Conservation (phyloP, 2,329 filamentous ascomycete genomes). For the Trichoderma sp. region DNA sequence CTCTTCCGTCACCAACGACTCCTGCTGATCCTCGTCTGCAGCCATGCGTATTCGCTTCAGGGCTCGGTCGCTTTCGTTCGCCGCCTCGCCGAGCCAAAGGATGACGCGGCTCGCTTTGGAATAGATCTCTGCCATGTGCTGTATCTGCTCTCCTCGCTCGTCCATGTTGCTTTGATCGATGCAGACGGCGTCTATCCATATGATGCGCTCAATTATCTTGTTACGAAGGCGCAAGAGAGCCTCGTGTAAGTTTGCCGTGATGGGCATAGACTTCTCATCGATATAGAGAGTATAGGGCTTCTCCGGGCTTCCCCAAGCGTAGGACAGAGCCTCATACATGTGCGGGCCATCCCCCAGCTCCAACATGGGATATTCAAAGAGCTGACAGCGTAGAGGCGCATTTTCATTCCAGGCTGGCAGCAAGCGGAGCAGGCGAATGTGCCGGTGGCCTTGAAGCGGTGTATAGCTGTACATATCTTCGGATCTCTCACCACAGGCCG, state of each 20-base stretch:
- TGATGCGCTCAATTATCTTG: constrained; percentile 10
- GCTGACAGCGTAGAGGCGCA: constrained; percentile 8
- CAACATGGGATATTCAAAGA: constrained; percentile 14
- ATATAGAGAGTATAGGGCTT: background rate
- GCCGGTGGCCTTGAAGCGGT: background rate
- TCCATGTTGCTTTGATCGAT: constrained; percentile 17
- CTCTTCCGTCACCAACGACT: too few relatives aligned
- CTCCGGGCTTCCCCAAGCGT: constrained; percentile 15
- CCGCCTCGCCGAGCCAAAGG: constrained; percentile 20
- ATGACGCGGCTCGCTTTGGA: constrained; percentile 24
- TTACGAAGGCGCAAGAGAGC: constrained; percentile 9
- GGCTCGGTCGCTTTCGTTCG: constrained; percentile 1
- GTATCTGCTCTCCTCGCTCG: constrained; percentile 20
- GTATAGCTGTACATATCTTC: background rate
- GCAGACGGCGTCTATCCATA: constrained; percentile 28
- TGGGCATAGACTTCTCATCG: background rate
- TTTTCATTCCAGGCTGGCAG: background rate
- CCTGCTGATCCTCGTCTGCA: background rate
- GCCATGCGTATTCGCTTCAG: constrained; percentile 15
- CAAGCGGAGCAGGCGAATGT: constrained; percentile 21
- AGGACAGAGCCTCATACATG: constrained; percentile 23
- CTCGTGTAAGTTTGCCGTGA: constrained; percentile 21
- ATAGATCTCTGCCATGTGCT: constrained; percentile 27
- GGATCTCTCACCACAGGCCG: too few relatives aligned
- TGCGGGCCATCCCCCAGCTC: constrained; percentile 2